Evolutionary conservation across 768 basidiomycete genomes (phyloP).

Genomic region (Auricularia heimuer): DNA sequence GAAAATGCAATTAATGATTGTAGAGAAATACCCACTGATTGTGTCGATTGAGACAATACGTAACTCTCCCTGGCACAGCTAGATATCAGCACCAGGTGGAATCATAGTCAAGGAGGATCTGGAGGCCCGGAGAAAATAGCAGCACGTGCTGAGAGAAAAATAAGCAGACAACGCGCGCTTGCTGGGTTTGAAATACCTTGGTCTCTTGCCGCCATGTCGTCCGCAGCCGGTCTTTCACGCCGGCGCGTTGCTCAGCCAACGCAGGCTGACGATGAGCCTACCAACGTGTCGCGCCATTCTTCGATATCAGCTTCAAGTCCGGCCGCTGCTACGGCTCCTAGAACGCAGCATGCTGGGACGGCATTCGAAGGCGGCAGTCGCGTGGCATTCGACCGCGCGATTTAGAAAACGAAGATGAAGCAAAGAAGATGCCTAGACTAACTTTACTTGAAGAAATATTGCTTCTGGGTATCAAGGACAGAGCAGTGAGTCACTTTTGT

Average conservation of each 20-base stretch:
- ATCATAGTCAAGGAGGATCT: no score
- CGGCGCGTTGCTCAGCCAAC: constrained; percentile 5
- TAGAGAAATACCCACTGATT: no score
- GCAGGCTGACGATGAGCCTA: background rate
- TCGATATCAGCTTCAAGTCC: no score
- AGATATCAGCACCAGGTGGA: no score
- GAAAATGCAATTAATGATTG: no score
- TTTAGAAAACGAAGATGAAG: constrained; percentile 57
- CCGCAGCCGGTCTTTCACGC: constrained; percentile 5
- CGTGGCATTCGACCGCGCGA: constrained; percentile 91
- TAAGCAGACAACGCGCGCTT: no score
- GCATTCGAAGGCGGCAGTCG: constrained; percentile 81
- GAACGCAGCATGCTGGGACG: constrained; percentile 50
- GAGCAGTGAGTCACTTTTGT: constrained; percentile 31
- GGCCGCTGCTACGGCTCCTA: background rate
- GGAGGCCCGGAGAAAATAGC: no score
- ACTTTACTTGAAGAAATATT: constrained; percentile 98
- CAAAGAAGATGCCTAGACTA: constrained; percentile 57
- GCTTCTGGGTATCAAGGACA: constrained; percentile 89
- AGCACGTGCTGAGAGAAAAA: no score
- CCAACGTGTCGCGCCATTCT: background rate
- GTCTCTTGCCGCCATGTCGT: background rate
- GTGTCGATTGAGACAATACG: no score
- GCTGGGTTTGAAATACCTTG: no score
- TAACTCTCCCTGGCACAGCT: no score